Percentiles rank a stretch among this genome's conserved stretches.
Evolutionary conservation across 495 filamentous ascomycete genomes (phyloP).

Genomic region (Aspergillus ellipticus): DNA sequence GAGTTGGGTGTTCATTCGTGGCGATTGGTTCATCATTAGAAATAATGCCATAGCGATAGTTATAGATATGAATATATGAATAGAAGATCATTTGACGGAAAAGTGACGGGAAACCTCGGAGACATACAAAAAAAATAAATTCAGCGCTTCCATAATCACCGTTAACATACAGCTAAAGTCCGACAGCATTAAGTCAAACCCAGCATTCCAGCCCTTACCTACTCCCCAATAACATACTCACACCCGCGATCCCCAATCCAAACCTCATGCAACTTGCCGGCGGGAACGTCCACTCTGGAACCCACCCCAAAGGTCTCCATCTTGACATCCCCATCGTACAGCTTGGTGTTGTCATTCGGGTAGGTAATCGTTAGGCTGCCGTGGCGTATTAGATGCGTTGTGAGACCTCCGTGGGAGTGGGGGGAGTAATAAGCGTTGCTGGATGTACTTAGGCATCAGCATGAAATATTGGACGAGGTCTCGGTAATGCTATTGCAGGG

Average conservation of each 20-base stretch:
- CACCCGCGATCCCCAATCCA: conserved; percentile 78
- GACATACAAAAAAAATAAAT: too few relatives aligned
- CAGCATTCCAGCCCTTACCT: conserved; percentile 11
- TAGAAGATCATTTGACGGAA: too few relatives aligned
- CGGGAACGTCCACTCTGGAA: conserved; percentile 72
- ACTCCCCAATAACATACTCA: conserved; percentile 84
- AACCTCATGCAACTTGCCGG: conserved; percentile 70
- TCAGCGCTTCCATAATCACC: too few relatives aligned
- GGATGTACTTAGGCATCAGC: neutral
- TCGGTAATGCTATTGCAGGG: too few relatives aligned
- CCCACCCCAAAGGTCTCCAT: conserved; percentile 69
- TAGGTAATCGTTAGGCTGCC: conserved; percentile 72
- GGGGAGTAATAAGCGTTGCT: conserved; percentile 73
- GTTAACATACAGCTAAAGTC: too few relatives aligned
- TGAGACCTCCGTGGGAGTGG: conserved; percentile 65
- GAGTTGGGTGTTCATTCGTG: too few relatives aligned
- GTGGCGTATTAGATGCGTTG: conserved; percentile 72
- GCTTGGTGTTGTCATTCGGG: conserved; percentile 56
- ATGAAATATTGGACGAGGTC: neutral
- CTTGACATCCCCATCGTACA: conserved; percentile 31
- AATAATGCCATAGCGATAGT: too few relatives aligned
- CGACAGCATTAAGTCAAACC: neutral
- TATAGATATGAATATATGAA: too few relatives aligned
- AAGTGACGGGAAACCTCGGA: too few relatives aligned
- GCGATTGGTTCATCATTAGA: too few relatives aligned